Evolutionary conservation across 768 basidiomycete genomes (phyloP), one percentile per base, ranked within the genome.

Genomic region (Pleurotus giganteus): DNA sequence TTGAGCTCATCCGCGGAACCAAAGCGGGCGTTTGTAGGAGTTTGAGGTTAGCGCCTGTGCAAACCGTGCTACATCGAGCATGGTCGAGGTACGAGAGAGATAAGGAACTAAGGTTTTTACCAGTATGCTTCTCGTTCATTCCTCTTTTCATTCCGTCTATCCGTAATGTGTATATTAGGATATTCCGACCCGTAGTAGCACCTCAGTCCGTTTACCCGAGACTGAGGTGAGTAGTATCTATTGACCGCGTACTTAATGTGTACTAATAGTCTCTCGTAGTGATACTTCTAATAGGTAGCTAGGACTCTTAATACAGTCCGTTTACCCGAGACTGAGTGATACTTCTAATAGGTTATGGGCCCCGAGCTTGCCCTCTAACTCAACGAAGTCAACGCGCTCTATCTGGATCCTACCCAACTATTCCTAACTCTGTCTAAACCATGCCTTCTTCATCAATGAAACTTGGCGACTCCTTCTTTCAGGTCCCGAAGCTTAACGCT

Each of bases 1-100:
- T 84, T 86, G 47, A 93, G 76, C 63, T 93, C 91, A 54, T 83
- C 80, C 1, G 83, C 71, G 1, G 86, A 82, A 23, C 91, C 91
- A 60, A 91, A 93, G 49, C 76, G 80, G 45, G 73, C 62, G 69
- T 92, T 93, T 51, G 49, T 51, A 31, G 49, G 13, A 41, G 21
- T 15, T 41, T 41, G 37, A 41, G 37, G 37, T 41, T 41, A 41
- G 37, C 37, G 11, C 37, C 11, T 11, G 37, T 41, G 37, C 37
- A 41, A 41, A 41, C 37, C 13, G 37, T 41, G 37, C 37, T 41
- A 41, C 37, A 41, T 41, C 9, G n/a, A 21, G 13, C n/a, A 41
- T 41, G 37, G 37, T 41, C 37, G n/a, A 41, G 37, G n/a, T 4
- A n/a, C 37, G 37, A 41, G 37, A n/a, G 37, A 15, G 37, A n/a